phyloP scores from a whole-genome alignment of 1,139 yeast genomes.

The Sugiyamaella grinbergsii region DNA sequence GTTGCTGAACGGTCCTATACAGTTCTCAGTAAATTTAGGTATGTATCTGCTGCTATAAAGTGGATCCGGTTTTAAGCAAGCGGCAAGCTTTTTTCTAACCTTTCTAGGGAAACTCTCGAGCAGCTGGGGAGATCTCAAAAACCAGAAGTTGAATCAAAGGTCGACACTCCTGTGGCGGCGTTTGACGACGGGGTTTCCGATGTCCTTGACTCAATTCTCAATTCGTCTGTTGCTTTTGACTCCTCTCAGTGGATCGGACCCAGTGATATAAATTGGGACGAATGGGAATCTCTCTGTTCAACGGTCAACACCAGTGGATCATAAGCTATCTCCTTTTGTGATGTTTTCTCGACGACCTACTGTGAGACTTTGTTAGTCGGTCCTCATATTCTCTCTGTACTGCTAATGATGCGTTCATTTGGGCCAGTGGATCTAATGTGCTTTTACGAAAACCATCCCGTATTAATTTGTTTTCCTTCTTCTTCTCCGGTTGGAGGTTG shows the following conservation, averaged over 20 bases:
- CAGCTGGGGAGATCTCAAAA: constrained; percentile 13
- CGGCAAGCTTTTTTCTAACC: constrained; percentile 6
- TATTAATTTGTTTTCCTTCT: background rate
- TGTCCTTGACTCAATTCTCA: constrained; percentile 17
- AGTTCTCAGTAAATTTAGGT: constrained; percentile 14
- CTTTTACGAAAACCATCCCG: constrained; percentile 11
- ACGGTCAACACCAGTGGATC: background rate
- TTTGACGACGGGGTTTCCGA: constrained; percentile 8
- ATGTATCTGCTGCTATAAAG: constrained; percentile 7
- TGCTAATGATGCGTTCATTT: constrained; percentile 17
- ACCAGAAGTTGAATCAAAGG: constrained; percentile 8
- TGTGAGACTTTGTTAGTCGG: background rate
- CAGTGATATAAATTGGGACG: constrained; percentile 21
- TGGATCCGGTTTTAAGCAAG: too few species aligned
- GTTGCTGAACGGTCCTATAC: constrained; percentile 15
- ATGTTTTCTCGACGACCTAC: background rate
- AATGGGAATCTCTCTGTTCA: constrained; percentile 16
- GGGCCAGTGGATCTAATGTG: constrained; percentile 19
- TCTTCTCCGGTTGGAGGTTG: background rate
- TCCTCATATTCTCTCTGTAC: constrained; percentile 14
- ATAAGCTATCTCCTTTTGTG: constrained; percentile 1
- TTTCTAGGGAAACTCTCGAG: constrained; percentile 8
- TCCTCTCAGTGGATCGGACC: constrained; percentile 23
- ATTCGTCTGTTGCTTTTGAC: constrained; percentile 19
- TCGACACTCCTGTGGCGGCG: constrained; percentile 5